A percentile compares a stretch with the other conserved stretches of the same genome.
phyloP scores from a whole-genome alignment of 768 basidiomycete species.

The Russula lepida region DNA sequence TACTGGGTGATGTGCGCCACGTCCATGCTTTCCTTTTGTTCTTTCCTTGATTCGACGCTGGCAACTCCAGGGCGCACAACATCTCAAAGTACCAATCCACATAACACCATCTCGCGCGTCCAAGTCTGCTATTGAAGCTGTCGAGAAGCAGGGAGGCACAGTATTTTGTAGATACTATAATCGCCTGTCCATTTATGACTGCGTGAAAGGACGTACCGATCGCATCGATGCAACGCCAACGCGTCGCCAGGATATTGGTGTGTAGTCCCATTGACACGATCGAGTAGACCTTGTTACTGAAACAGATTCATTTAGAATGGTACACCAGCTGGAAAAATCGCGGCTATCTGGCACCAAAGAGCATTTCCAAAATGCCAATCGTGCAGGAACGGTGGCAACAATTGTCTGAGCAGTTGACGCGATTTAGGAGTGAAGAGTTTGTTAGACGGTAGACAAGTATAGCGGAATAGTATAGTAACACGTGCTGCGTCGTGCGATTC shows the following conservation, averaged over 20 bases:
- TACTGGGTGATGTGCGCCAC: conserved; percentile 67
- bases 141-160: conserved; percentile 74
- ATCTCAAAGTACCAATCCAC: conserved; percentile 63
- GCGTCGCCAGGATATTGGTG: conserved; percentile 78
- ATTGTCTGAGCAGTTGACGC: conserved; percentile 52
- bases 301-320: conserved; percentile 47
- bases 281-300: not conserved
- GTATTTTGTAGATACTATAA: conserved; percentile 93
- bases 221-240: conserved; percentile 71
- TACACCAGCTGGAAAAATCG: conserved; percentile 66
- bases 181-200: conserved; percentile 70
- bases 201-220: conserved; percentile 62
- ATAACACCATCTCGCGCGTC: conserved; percentile 82
- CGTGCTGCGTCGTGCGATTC: conserved; percentile 1
- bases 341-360: conserved; percentile 61
- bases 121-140: conserved; percentile 73
- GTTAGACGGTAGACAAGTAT: conserved; percentile 25
- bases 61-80: conserved; percentile 47
- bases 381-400: conserved; percentile 63
- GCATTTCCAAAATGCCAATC: conserved; percentile 50
- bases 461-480: not conserved
- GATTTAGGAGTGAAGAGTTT: conserved; percentile 38
- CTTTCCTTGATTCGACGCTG: not conserved
- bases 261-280: conserved; percentile 27
- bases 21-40: not conserved